phyloP scores from a whole-genome alignment of 2,329 filamentous ascomycete species.

The Cylindrodendrum hubeiense region DNA sequence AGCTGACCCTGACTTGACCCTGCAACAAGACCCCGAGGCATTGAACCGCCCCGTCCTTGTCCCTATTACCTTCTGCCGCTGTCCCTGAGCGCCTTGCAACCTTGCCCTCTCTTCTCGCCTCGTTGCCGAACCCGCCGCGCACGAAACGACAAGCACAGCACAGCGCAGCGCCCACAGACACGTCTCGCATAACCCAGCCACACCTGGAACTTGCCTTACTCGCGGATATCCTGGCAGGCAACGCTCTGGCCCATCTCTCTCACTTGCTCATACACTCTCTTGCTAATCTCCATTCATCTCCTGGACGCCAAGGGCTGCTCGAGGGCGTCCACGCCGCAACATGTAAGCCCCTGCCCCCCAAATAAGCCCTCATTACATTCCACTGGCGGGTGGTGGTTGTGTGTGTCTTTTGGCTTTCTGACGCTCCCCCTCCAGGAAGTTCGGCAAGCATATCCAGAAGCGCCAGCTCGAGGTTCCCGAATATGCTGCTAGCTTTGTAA shows the following conservation, averaged over 20 bases:
- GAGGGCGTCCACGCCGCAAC: slow-evolving; percentile 44
- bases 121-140: slow-evolving; percentile 19
- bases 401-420: slow-evolving; percentile 24
- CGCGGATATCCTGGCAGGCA: slow-evolving; percentile 18
- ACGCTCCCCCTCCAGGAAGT: slow-evolving; percentile 78
- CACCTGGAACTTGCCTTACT: slow-evolving; percentile 30
- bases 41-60: slow-evolving; percentile 16
- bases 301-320: slow-evolving; percentile 38
- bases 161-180: slow-evolving; percentile 4
- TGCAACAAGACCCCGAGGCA: slow-evolving; percentile 19
- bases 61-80: neutral
- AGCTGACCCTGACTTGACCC: slow-evolving; percentile 34
- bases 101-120: slow-evolving; percentile 29
- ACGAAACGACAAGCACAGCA: neutral
- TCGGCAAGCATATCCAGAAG: slow-evolving; percentile 99
- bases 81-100: slow-evolving; percentile 7
- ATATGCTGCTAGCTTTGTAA: slow-evolving; percentile 99
- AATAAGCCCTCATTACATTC: slow-evolving; percentile 14
- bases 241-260: slow-evolving; percentile 16
- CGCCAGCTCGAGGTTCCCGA: slow-evolving; percentile 98
- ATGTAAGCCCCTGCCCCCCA: slow-evolving; percentile 48
- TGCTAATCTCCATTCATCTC: slow-evolving; percentile 32
- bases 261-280: slow-evolving; percentile 22
- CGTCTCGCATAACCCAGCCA: slow-evolving; percentile 39
- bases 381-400: slow-evolving; percentile 1